phyloP scores from a whole-genome alignment of 352 stramenopile genomes.

The Elongisporangium anandrum region DNA sequence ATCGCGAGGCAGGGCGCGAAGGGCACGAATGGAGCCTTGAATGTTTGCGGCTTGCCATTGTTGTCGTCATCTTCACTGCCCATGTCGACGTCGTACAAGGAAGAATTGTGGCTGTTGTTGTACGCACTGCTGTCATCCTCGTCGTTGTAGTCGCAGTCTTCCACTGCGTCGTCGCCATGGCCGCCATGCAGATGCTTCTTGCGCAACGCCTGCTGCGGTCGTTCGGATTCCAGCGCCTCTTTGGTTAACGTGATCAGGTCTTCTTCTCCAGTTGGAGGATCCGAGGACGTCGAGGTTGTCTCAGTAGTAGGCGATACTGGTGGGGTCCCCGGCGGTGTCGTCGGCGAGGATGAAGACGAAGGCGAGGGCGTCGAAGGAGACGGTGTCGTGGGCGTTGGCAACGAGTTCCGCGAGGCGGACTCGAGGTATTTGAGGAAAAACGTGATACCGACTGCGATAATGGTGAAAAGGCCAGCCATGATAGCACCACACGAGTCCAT shows the following conservation, averaged over 20 bases:
- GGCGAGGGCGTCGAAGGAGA: neutral
- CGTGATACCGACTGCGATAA: constrained; percentile 48
- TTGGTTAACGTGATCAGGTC: constrained; percentile 12
- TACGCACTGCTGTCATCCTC: neutral
- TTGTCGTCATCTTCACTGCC: constrained; percentile 19
- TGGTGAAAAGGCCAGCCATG: constrained; percentile 45
- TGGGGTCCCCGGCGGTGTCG: neutral
- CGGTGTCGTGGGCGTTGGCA: neutral
- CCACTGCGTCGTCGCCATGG: constrained; percentile 1
- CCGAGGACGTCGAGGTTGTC: constrained; percentile 13
- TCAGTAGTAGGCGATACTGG: neutral
- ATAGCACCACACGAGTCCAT: constrained; percentile 41
- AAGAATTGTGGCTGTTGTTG: constrained; percentile 1
- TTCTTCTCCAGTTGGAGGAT: neutral
- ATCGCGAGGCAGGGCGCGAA: constrained; percentile 78
- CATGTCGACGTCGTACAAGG: neutral
- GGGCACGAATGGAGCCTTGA: constrained; percentile 67
- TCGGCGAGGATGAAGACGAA: neutral
- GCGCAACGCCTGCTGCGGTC: constrained; percentile 1
- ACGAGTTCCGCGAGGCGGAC: neutral
- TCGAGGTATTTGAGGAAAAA: constrained; percentile 31
- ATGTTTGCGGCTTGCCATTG: constrained; percentile 31
- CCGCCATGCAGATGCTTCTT: constrained; percentile 4
- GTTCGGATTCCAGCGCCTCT: neutral
- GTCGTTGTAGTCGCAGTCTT: neutral